Evolutionary conservation across 257 asterid species (phyloP), one percentile per base, ranked within the genome.

Genomic region (Capsicum pubescens): DNA sequence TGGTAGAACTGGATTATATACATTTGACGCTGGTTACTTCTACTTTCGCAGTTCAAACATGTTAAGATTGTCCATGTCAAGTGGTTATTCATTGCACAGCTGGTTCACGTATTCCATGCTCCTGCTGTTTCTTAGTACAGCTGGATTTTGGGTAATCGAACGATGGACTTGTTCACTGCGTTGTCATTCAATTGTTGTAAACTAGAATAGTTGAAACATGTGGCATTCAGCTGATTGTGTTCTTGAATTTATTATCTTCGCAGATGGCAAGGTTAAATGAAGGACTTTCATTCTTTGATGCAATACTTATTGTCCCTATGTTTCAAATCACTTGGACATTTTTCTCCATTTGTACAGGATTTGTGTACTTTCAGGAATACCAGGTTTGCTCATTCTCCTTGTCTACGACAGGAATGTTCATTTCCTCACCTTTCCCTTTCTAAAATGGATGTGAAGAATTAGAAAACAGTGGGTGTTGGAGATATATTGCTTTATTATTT

Each of bases 331-430:
- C 93, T 83, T 95, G 99, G 99, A 95, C 99, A 8, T 93, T 94
- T 87, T 95, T 94, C 91, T 95, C 99, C 83, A 94, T 95, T 87
- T 93, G 97, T 93, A 95, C 98, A 91, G 99, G 99, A 92, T 95
- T 95, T 89, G 90, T 94, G 74, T 95, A 95, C 86, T 95, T 95
- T 87, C 98, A 92, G 89, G 99, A 95, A 90, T 95, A 92, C 90
- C 98, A 94, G 99, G 99, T 95, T 87, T 86, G 79, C 44, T 77
- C 61, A 64, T 86, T 56, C 67, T 58, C 83, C 79, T 7, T 80
- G 57, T 50, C 57, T 63, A 16, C 55, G 52, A 46, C 42, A 50
- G 61, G 81, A 46, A 13, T 74, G 81, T 21, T 56, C 78, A 42
- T 69, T 19, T 74, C 81, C 61, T 74, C 46, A 13, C 61, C 36